Evolutionary conservation across 345 rosid species (phyloP).

Genomic region (Toxicodendron radicans): DNA sequence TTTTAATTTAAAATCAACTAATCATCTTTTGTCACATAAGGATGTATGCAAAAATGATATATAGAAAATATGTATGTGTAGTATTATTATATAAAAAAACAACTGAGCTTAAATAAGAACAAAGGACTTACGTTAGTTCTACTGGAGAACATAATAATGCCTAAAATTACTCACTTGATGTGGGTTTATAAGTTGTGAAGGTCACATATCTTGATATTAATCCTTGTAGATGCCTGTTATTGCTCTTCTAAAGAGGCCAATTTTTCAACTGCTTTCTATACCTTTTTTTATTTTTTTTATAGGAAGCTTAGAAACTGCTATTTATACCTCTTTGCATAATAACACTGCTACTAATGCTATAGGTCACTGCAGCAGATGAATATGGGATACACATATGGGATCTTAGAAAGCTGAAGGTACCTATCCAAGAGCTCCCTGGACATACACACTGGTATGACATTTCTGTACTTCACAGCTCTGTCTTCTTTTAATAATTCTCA

Average conservation of each 20-base stretch:
- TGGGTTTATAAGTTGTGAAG: neutral
- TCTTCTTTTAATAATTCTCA: no score
- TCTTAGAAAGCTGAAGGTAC: constrained; percentile 63
- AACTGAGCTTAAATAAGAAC: neutral
- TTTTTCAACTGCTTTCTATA: no score
- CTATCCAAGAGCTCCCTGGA: constrained; percentile 73
- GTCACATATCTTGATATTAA: constrained; percentile 2
- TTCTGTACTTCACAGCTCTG: constrained; percentile 9
- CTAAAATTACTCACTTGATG: neutral
- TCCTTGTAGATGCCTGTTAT: neutral
- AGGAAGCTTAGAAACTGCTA: neutral
- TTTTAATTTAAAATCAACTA: no score
- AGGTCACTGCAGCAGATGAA: constrained; percentile 85
- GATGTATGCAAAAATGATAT: no score
- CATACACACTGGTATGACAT: constrained; percentile 74
- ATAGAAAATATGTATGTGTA: no score
- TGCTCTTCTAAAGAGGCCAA: constrained; percentile 10
- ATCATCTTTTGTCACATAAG: no score
- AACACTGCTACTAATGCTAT: constrained; percentile 15
- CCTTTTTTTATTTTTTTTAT: no score
- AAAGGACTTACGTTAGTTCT: neutral
- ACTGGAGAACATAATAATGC: neutral
- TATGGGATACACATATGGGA: constrained; percentile 80
- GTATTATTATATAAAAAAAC: no score
- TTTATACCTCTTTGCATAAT: neutral